Base-by-base conservation (phyloP, 2,329 filamentous ascomycete species). In the Beauveria pseudobassiana region DNA sequence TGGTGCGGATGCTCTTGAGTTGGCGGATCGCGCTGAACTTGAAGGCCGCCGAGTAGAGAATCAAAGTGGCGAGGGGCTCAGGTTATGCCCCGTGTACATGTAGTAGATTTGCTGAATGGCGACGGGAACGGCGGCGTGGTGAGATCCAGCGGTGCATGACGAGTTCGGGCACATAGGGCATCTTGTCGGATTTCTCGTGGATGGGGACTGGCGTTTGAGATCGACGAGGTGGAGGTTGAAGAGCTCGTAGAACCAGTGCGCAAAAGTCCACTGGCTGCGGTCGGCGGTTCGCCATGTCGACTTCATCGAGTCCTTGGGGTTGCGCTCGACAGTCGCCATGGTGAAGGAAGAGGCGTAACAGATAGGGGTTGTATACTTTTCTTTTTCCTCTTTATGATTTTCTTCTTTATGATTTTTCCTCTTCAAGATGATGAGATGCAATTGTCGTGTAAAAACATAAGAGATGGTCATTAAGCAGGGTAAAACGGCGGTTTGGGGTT, bases 1-100 rank as follows among this genome's bases (percentile, higher is more conserved):
- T 65, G 9, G 67, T 67, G 6, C 75, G 71, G 26, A 77, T 67
- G 10, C 68, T 67, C 24, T 73, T 69, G 3, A 76, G 63, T 51
- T 76, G 70, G 53, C 73, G 72, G 55, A 77, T 73, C 10, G 71
- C 73, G 38, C 73, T 75, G 16, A 69, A 53, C 46, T 76, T 76
- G 65, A 77, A 76, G 2, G 69, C 67, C 2, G 70, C 26, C 16
- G 66, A 71, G 64, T 78, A 77, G 46, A 76, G 70, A 6, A 74
- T 3, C 51, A 75, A 70, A 3, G 70, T 69, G 8, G 64, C 68
- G 8, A 74, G 49, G 0, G 63, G 22, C 65, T 67, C 2, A 76
- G 34, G 34, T 71, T 70, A 4, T 67, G 64, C 12, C 71, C 69
- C 2, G 70, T 71, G 49, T 69, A 68, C 24, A 63, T 67, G 16